Base-by-base conservation (phyloP, 2,329 filamentous ascomycete species). In the Bimuria novae-zelandiae region DNA sequence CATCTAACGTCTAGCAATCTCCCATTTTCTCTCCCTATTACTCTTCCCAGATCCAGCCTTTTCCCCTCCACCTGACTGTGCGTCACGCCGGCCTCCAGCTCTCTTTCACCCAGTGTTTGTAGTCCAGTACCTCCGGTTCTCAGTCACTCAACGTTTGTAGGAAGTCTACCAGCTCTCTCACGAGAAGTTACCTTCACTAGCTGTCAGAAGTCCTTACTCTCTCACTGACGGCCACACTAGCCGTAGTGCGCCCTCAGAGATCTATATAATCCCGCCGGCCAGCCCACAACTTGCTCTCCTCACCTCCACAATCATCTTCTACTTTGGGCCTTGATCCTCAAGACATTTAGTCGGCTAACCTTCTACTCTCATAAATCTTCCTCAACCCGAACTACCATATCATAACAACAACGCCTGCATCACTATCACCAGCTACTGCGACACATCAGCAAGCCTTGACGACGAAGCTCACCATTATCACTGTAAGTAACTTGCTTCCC, bases 401-500 rank as follows among this genome's bases (percentile, higher is more conserved):
- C 33, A 11, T 21, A 32, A 29, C 14, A 2, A 41, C 25, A 41
- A 25, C 46, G 16, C n/a, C 40, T 21, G 25, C 40, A 52, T 55
- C 64, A 58, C 61, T 61, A 42, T 53, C 52, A 54, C 36, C 44
- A 50, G 46, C n/a, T n/a, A n/a, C n/a, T 55, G 46, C 52, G 51
- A 37, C 54, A 30, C 56, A 63, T 37, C 57, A 52, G 43, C 53
- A 44, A 27, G 49, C 57, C 37, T 21, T 51, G 16, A 42, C 35
- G 16, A 42, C 35, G 43, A 23, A 45, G 36, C 30, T 45, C 22
- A 23, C 51, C 45, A 40, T 32, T 42, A 43, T 45, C 25, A 46
- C 47, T 29, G 52, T 54, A 54, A 44, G 39, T 51, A 25, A 10
- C 10, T 22, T 16, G 35, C 25, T 30, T 21, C 36, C 37, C 23